Percentiles rank a stretch among this genome's conserved stretches.
Conservation (phyloP, 2,329 filamentous ascomycete genomes). For the Trichoderma koningiopsis region DNA sequence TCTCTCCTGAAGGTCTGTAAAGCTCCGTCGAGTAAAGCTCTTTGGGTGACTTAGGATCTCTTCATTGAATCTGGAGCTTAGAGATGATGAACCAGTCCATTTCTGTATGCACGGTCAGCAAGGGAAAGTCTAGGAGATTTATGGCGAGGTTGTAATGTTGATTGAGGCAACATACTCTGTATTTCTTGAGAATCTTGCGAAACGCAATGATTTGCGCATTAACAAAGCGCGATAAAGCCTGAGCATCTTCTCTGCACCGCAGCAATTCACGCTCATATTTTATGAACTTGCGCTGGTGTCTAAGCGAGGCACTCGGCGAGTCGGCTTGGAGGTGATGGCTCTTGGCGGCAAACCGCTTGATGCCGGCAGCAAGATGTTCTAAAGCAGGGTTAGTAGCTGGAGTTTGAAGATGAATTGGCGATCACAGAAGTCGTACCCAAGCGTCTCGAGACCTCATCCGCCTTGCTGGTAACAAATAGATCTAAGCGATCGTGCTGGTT, state of each 20-base stretch:
- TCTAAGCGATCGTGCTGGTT: slow-evolving; percentile 76
- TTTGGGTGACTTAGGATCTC: slow-evolving; percentile 66
- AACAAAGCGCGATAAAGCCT: slow-evolving; percentile 70
- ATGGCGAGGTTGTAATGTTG: background rate
- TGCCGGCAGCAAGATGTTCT: slow-evolving; percentile 54
- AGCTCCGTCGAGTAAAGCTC: slow-evolving; percentile 71
- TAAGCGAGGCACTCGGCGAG: slow-evolving; percentile 40
- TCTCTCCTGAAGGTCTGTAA: slow-evolving; percentile 53
- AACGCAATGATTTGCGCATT: slow-evolving; percentile 75
- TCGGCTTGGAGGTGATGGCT: slow-evolving; percentile 40
- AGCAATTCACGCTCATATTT: slow-evolving; percentile 57
- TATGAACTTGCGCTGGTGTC: slow-evolving; percentile 54
- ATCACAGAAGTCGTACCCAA: slow-evolving; percentile 51
- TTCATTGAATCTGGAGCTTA: slow-evolving; percentile 67
- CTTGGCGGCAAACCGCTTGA: slow-evolving; percentile 51
- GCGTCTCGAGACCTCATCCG: slow-evolving; percentile 72
- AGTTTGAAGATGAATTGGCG: background rate
- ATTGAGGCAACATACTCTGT: slow-evolving; percentile 54
- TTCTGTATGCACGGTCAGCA: slow-evolving; percentile 52
- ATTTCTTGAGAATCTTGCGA: slow-evolving; percentile 83
- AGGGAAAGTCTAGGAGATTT: background rate
- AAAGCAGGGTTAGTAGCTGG: background rate
- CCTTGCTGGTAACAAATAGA: slow-evolving; percentile 78
- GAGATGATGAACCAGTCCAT: slow-evolving; percentile 73
- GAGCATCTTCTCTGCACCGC: slow-evolving; percentile 70